Percentiles rank a stretch among this genome's conserved stretches.
phyloP scores from a whole-genome alignment of 108 stramenopile species.

The Aurantiochytrium sp. region DNA sequence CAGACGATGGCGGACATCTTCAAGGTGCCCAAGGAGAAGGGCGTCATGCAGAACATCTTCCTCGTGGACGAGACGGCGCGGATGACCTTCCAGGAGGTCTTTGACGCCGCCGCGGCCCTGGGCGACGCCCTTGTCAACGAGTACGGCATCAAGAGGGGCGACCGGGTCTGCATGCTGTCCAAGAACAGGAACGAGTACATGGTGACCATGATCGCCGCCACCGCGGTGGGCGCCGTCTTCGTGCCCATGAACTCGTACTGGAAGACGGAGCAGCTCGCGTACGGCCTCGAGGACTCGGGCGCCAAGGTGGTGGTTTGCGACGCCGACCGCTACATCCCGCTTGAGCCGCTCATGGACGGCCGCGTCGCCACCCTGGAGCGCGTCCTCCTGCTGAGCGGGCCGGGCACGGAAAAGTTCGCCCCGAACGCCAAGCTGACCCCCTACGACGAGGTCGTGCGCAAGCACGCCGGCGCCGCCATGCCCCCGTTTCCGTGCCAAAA shows the following conservation, averaged over 20 bases:
- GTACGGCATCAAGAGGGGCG: not conserved
- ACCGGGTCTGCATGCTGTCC: not conserved
- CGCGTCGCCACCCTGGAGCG: not conserved
- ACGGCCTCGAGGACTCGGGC: not conserved
- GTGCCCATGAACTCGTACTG: not conserved
- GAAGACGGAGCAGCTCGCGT: not conserved
- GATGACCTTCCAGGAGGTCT: not conserved
- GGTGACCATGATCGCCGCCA: not conserved
- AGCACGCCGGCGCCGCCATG: not conserved
- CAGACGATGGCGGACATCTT: not conserved
- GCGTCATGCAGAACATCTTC: not conserved
- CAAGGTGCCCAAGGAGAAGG: not conserved
- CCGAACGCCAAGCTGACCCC: not conserved
- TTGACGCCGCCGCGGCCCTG: not conserved
- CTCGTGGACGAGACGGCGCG: not conserved
- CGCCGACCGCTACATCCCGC: not conserved
- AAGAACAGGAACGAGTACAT: not conserved
- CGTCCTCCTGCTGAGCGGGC: not conserved
- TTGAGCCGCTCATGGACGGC: not conserved
- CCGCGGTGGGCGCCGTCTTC: not conserved
- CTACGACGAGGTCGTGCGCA: not conserved
- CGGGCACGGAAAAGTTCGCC: not conserved
- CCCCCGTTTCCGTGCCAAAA: not conserved
- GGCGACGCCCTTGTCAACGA: conserved; percentile 4
- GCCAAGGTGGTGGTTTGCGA: not conserved